Percentiles rank a stretch among this genome's conserved stretches.
phyloP scores from a whole-genome alignment of 495 filamentous ascomycete genomes.

The Penicillium chermesinum region DNA sequence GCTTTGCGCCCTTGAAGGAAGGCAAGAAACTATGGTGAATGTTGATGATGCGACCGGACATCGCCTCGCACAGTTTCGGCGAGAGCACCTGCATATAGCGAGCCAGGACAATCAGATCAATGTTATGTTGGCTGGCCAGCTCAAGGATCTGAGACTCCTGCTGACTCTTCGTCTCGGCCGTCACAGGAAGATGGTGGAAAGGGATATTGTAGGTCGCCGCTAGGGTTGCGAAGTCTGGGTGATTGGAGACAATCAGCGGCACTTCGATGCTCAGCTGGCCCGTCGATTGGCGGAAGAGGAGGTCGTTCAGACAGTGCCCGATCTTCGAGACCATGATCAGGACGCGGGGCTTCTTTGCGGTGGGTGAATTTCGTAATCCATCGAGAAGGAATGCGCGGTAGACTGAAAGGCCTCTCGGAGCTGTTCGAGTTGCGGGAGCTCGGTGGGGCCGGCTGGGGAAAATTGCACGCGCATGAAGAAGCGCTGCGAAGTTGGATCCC shows the following conservation, averaged over 20 bases:
- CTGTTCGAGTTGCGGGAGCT: slow-evolving; percentile 39
- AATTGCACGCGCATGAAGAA: slow-evolving; percentile 82
- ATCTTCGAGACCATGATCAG: slow-evolving; percentile 81
- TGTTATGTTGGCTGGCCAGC: slow-evolving; percentile 53
- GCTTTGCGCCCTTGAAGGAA: slow-evolving; percentile 74
- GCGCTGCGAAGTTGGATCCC: slow-evolving; percentile 55
- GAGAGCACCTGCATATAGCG: slow-evolving; percentile 81
- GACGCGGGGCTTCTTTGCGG: slow-evolving; percentile 58
- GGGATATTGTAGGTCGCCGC: slow-evolving; percentile 65
- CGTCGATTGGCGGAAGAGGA: slow-evolving; percentile 64
- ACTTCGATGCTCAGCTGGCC: slow-evolving; percentile 60
- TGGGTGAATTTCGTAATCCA: slow-evolving; percentile 60
- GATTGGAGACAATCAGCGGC: slow-evolving; percentile 65
- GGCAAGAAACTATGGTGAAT: slow-evolving; percentile 78
- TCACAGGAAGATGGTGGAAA: slow-evolving; percentile 70
- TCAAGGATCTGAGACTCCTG: slow-evolving; percentile 64
- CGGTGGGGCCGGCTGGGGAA: slow-evolving; percentile 34
- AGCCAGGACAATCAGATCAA: slow-evolving; percentile 72
- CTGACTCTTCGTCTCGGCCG: slow-evolving; percentile 58
- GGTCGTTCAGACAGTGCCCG: slow-evolving; percentile 73
- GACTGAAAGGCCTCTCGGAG: slow-evolving; percentile 43
- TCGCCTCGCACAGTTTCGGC: slow-evolving; percentile 61
- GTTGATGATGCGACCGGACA: slow-evolving; percentile 74
- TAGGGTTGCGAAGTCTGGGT: slow-evolving; percentile 62
- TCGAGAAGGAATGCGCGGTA: slow-evolving; percentile 51